Evolutionary conservation across 352 stramenopile genomes (phyloP), one percentile per base, ranked within the genome.

Genomic region (Globisporangium apiculatum): DNA sequence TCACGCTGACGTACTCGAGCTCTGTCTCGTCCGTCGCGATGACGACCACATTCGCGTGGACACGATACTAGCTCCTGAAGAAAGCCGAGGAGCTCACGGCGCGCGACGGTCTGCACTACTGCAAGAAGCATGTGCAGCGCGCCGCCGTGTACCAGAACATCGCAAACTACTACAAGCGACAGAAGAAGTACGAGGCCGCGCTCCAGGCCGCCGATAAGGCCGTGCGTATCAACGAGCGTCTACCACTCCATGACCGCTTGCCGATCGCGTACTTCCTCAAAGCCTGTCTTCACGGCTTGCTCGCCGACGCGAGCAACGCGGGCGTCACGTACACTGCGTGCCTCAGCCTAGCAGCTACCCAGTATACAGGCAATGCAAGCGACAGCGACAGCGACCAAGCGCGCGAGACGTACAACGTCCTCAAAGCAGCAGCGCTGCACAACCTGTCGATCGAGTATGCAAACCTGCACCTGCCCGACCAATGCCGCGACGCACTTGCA

Each of bases 391-490:
- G 54, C 15, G 31, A 51, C 2, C 68, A 79, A 55, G 35, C 49
- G 17, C 42, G 60, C n/a, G 72, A 86, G 61, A 74, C 76, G 36
- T 69, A 81, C 58, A 46, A 73, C 41, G 72, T 77, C 10, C 60
- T 89, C 15, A 75, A 79, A 42, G 75, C 75, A 15, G 75, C 76
- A n/a, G 71, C 75, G 7, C 57, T 89, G 18, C 79, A 89, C 64
- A 89, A 89, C 45, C 71, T 89, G 67, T 71, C 79, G 6, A 85
- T 89, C 2, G 79, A 89, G 53, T 86, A 74, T 75, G 75, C 78
- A 1, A 86, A 84, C 42, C 54, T 86, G 9, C 74, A 80, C 18
- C 78, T 83, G 72, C 72, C 75, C 2, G 74, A 85, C 31, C 69
- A 86, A 65, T 81, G 70, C 43, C 74, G 78, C 14, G 74, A 88